Conservation (phyloP, 2,329 filamentous ascomycete species). For the Nothophaeocryptopus gaeumannii region DNA sequence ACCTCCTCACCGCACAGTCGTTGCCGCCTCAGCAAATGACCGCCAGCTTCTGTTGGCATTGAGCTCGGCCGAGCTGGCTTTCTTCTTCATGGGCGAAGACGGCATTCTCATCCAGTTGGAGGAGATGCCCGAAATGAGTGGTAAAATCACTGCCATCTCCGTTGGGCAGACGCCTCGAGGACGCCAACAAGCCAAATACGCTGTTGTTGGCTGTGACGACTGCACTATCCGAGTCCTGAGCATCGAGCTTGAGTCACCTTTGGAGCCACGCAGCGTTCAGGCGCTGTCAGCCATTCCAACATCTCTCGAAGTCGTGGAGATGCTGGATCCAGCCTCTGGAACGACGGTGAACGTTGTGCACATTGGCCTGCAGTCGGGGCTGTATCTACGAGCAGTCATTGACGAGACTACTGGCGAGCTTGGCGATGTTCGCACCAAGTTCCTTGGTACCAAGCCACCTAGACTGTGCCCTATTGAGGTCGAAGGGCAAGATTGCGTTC, state of each 20-base stretch:
- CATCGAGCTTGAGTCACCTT: constrained; percentile 63
- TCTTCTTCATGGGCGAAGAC: constrained; percentile 95
- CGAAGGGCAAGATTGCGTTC: constrained; percentile 70
- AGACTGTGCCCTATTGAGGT: constrained; percentile 90
- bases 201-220: constrained; percentile 96
- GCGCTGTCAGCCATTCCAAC: constrained; percentile 88
- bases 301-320: constrained; percentile 84
- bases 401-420: constrained; percentile 95
- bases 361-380: constrained; percentile 91
- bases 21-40: constrained; percentile 89
- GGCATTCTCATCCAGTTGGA: constrained; percentile 74
- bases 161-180: constrained; percentile 91
- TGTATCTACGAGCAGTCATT: constrained; percentile 90
- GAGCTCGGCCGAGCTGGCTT: constrained; percentile 94
- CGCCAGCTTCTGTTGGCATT: constrained; percentile 90
- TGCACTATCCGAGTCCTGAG: constrained; percentile 78
- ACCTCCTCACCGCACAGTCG: constrained; percentile 90
- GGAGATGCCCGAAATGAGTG: constrained; percentile 91
- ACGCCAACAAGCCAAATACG: constrained; percentile 80
- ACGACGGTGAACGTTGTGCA: constrained; percentile 89
- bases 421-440: constrained; percentile 90
- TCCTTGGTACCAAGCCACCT: constrained; percentile 85
- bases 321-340: constrained; percentile 89
- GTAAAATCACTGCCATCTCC: constrained; percentile 91
- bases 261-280: constrained; percentile 93